Base-by-base conservation (phyloP, 2,329 filamentous ascomycete species). In the Neoascochyta sp. region DNA sequence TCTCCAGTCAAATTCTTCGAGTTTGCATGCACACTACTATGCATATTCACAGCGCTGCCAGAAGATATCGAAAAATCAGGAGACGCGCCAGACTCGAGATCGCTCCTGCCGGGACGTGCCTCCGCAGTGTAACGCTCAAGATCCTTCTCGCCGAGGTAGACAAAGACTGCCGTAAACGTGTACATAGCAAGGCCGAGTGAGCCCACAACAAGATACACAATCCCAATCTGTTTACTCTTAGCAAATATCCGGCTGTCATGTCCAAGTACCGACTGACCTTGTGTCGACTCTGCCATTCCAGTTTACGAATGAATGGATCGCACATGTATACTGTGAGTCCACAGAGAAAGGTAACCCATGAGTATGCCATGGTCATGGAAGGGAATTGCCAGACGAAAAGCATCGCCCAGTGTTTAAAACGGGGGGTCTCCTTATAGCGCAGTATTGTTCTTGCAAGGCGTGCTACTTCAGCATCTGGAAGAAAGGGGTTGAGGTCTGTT, bases 361-460 rank as follows among this genome's bases (percentile, higher is more conserved):
- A 41, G 27, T 54, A 56, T 24, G 45, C 45, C 49, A 53, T 54
- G 3, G 43, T 47, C 53, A 56, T 57, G 4, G 42, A 50, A 9
- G 53, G 47, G 16, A 53, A 55, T 19, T 54, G 52, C 54, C 52
- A 57, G 16, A 54, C 40, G 33, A 54, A 56, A 3, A 57, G 9
- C 54, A 57, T 54, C 2, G 46, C 29, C 36, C 45, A 54, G 24
- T 56, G 52, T 7, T 39, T 42, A 16, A 50, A 29, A 7, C 49
- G 41, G 9, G 52, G 52, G 7, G 25, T 47, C 13, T 40, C 45
- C 29, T 43, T 50, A 21, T 50, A 54, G 16, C 47, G 34, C 24
- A 54, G 27, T 7, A 57, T 50, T 0, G 47, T 41, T 5, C 44
- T 36, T 19, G 28, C 33, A 18, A 47, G 43, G 13, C 50, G 44